Evolutionary conservation across 495 filamentous ascomycete genomes (phyloP), one percentile per base, ranked within the genome.

Genomic region (Chaetomidium leptoderma): DNA sequence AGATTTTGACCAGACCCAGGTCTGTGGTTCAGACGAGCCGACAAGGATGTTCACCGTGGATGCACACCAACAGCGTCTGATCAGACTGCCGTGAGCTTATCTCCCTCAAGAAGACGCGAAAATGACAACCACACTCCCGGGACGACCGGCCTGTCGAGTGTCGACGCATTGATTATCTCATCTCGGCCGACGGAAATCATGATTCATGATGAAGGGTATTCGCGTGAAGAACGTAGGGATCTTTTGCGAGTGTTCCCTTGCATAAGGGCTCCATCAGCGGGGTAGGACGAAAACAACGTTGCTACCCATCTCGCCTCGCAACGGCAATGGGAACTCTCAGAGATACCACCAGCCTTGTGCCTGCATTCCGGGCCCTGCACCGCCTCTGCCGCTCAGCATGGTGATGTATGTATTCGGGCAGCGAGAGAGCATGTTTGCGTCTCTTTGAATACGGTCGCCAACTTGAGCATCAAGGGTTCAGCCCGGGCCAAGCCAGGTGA

Each of bases 101-200:
- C 32, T 49, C 23, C 6, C 2, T 27, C 36, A 3, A 13, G 3
- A 44, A 30, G 13, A 37, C 4, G 29, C n/a, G 5, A 33, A 52
- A 51, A 8, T 58, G 55, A 52, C 36, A 58, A 45, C 40, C 55
- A 48, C 7, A n/a, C 52, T 50, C 49, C 40, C 57, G 48, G 53
- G 54, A 59, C 56, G 16, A 0, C n/a, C 13, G 19, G 29, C 32
- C 13, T 35, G 17, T 21, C 16, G 4, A 14, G 7, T 23, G 7
- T 32, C 45, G 45, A 19, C 9, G 32, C 32, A 10, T 23, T 17
- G 3, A 23, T 16, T 17, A 23, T 23, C 39, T 17, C 9, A 17
- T 2, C 6, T 42, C n/a, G 16, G 17, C 19, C 17, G 39, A 42
- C n/a, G n/a, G 9, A 42, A 3, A 8, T 19, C 3, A 19, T 39